These are phyloP conservation scores for Daldinia bambusicola DNA, from an alignment of 495 filamentous ascomycete genomes.

Conservation along the genomic window DNA sequence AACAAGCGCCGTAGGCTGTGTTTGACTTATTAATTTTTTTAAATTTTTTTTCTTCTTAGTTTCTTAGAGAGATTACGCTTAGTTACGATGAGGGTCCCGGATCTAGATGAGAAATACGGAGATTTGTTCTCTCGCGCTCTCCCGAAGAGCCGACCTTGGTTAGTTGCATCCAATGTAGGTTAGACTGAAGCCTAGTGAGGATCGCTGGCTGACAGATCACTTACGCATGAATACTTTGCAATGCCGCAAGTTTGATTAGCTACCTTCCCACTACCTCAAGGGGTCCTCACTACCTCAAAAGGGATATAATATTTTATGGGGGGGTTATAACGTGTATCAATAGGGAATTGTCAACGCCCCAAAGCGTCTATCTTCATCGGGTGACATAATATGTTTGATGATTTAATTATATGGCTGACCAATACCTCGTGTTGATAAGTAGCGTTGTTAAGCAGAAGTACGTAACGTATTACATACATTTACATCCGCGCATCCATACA, in stretches of 20 bases:
- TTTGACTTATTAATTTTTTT: slow-evolving; percentile 25
- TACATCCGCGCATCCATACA: no score
- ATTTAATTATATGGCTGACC: slow-evolving; percentile 10
- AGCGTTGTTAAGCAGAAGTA: neutral
- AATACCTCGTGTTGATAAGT: slow-evolving; percentile 4
- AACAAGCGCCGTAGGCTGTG: slow-evolving; percentile 16
- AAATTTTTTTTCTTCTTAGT: slow-evolving; percentile 21
- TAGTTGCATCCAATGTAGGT: neutral
- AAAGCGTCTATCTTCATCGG: slow-evolving; percentile 7
- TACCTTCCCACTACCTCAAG: slow-evolving; percentile 5
- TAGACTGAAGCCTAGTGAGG: neutral
- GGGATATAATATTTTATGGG: no score
- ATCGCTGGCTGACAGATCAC: slow-evolving; percentile 21
- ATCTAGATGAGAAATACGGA: slow-evolving; percentile 36
- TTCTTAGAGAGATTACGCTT: slow-evolving; percentile 10
- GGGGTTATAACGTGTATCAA: slow-evolving; percentile 5
- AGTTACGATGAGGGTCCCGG: neutral
- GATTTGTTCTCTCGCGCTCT: slow-evolving; percentile 25
- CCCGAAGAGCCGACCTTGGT: neutral
- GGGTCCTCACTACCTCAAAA: slow-evolving; percentile 1
- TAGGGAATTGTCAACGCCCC: slow-evolving; percentile 5
- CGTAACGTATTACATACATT: neutral
- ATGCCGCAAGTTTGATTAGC: slow-evolving; percentile 5
- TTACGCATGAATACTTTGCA: slow-evolving; percentile 3
- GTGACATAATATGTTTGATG: slow-evolving; percentile 3